These are phyloP conservation scores for Sclerotinia spermophila DNA, from an alignment of 2,329 filamentous ascomycete genomes.

Conservation along the genomic window DNA sequence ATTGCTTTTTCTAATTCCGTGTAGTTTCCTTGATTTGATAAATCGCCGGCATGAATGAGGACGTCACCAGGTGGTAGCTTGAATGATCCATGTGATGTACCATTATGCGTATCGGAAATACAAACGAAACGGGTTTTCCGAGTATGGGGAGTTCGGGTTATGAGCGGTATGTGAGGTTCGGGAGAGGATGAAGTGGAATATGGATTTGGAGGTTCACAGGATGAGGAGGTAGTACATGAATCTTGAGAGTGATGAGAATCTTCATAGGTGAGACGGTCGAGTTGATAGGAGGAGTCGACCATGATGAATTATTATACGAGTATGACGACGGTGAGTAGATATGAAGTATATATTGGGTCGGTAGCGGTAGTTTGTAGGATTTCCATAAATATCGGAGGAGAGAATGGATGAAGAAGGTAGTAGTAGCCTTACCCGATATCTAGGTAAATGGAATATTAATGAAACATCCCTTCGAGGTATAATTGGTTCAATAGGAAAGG, in stretches of 20 bases:
- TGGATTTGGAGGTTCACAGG: background rate
- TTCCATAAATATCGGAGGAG: background rate
- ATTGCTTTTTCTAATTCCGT: slow-evolving; percentile 59
- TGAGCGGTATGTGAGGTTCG: background rate
- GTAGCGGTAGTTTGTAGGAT: background rate
- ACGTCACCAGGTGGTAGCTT: slow-evolving; percentile 70
- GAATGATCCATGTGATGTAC: slow-evolving; percentile 45
- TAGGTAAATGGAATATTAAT: background rate
- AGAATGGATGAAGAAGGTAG: background rate
- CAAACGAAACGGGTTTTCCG: slow-evolving; percentile 64
- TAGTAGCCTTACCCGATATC: background rate
- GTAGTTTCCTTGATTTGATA: slow-evolving; percentile 68
- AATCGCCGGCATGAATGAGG: slow-evolving; percentile 71
- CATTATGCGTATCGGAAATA: slow-evolving; percentile 74
- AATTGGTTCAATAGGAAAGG: background rate
- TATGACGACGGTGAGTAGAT: background rate
- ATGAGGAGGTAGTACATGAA: background rate
- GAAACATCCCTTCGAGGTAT: background rate
- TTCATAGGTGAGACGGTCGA: slow-evolving; percentile 2
- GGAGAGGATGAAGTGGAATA: background rate
- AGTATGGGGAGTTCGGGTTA: slow-evolving; percentile 7
- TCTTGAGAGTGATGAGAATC: background rate
- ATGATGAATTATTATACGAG: background rate
- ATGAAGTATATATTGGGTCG: background rate
- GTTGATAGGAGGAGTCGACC: background rate